Evolutionary conservation across 331 rosid species (phyloP).

Genomic region (Malus hybrid): DNA sequence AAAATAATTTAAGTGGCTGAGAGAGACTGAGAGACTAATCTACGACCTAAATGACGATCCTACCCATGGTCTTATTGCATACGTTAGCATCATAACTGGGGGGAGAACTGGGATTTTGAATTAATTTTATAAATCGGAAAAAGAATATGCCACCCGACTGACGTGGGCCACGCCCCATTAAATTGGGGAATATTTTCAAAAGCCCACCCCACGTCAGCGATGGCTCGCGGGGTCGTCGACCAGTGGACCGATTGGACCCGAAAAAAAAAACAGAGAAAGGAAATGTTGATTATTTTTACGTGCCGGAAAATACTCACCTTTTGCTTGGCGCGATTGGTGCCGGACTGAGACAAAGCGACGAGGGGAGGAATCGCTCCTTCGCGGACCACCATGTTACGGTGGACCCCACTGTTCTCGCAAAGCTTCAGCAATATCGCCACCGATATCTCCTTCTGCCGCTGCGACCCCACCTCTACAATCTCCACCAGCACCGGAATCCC

Average conservation of each 20-base stretch:
- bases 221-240: neutral
- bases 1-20: neutral
- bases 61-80: neutral
- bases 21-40: neutral
- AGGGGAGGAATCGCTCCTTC: conserved; percentile 98
- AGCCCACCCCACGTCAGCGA: conserved; percentile 29
- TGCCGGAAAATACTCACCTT: conserved; percentile 48
- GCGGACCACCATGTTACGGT: conserved; percentile 79
- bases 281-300: neutral
- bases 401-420: conserved; percentile 57
- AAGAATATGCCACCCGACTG: neutral
- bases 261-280: neutral
- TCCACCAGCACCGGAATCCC: conserved; percentile 94
- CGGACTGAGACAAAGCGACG: conserved; percentile 80
- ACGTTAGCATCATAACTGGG: neutral
- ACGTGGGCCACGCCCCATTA: conserved; percentile 36
- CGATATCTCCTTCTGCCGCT: conserved; percentile 85
- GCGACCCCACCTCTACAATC: conserved; percentile 82
- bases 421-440: conserved; percentile 65
- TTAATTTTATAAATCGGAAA: neutral
- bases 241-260: neutral
- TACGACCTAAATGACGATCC: conserved; percentile 3
- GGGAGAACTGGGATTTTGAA: neutral
- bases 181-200: conserved; percentile 6
- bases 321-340: conserved; percentile 95